Conservation (phyloP, 2,329 filamentous ascomycete genomes). For the Trichoderma afroharzianum region DNA sequence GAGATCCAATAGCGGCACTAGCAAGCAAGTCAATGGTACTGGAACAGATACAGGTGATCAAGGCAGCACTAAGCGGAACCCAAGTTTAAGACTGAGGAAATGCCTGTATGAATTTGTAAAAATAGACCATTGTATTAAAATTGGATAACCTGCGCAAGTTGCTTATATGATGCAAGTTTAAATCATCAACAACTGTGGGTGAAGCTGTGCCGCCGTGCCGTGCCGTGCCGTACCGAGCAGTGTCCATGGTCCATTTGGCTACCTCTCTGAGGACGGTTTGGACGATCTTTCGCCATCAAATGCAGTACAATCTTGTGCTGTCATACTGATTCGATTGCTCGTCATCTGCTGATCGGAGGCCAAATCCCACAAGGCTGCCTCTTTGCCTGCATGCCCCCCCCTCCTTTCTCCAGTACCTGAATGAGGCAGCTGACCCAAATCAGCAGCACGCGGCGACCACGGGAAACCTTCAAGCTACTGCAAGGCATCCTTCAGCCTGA, state of each 20-base stretch:
- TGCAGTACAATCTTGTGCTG: neutral
- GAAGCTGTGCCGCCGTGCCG: neutral
- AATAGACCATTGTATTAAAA: neutral
- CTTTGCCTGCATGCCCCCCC: neutral
- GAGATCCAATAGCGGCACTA: slow-evolving; percentile 71
- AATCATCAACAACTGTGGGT: neutral
- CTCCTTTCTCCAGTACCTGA: neutral
- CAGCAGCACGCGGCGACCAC: neutral
- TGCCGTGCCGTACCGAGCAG: neutral
- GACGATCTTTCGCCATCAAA: neutral
- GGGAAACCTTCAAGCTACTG: neutral
- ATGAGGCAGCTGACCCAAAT: slow-evolving; percentile 2
- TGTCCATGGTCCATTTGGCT: neutral
- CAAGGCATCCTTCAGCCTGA: neutral
- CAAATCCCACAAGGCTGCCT: neutral
- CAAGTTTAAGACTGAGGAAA: neutral
- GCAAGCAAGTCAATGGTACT: slow-evolving; percentile 57
- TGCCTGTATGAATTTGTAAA: neutral
- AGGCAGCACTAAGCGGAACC: slow-evolving; percentile 21
- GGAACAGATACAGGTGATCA: slow-evolving; percentile 57
- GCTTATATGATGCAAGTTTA: neutral
- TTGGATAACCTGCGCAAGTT: too few relatives aligned
- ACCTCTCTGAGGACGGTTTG: neutral
- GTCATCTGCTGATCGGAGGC: neutral
- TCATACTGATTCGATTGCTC: neutral